Base-by-base conservation (phyloP, 163 green algal species). In the Chlorella variabilis region DNA sequence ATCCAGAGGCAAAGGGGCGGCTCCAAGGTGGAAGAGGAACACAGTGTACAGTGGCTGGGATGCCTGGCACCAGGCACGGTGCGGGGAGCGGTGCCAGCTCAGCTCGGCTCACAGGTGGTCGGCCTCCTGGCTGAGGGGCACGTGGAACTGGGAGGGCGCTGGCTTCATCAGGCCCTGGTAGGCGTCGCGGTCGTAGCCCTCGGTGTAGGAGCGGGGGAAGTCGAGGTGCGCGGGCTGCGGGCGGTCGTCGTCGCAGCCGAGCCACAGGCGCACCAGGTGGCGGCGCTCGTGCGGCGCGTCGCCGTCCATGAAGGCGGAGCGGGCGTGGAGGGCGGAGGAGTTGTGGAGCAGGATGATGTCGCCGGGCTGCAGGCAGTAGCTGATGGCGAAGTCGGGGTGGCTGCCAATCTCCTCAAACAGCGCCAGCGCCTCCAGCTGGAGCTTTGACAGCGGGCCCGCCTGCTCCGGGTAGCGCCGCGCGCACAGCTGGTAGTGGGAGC, bases 291-390 rank as follows among this genome's bases (percentile, higher is more conserved):
- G 54, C 23, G 54, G 54, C 45, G 18, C 20, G 20, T 62, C 54
- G 54, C 54, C 54, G 54, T 62, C 54, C 20, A n/a, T 25, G 54
- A 62, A 62, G 18, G 54, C 54, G 18, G 54, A 62, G 54, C 54
- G 54, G 18, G 54, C 54, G 54, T 62, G 54, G 20, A 62, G 54
- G 54, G 20, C 25, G 54, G 54, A 62, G 54, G 54, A 62, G 54
- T 62, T 62, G 54, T 62, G 54, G 9, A 62, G 54, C 54, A 62
- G 54, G 54, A 62, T 62, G 54, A 62, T n/a, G 54, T 62, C 54
- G 54, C 54, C 54, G 23, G 54, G 54, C 54, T 62, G 54, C 15
- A 62, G 54, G 20, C 13, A 15, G 54, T 62, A 62, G 54, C 15
- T 29, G 54, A 62, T n/a, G 18, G 54, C 54, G 23, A 62, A 62